Evolutionary conservation across 2,329 filamentous ascomycete species (phyloP), one percentile per base, ranked within the genome.

Genomic region (Scytalidium sp.): DNA sequence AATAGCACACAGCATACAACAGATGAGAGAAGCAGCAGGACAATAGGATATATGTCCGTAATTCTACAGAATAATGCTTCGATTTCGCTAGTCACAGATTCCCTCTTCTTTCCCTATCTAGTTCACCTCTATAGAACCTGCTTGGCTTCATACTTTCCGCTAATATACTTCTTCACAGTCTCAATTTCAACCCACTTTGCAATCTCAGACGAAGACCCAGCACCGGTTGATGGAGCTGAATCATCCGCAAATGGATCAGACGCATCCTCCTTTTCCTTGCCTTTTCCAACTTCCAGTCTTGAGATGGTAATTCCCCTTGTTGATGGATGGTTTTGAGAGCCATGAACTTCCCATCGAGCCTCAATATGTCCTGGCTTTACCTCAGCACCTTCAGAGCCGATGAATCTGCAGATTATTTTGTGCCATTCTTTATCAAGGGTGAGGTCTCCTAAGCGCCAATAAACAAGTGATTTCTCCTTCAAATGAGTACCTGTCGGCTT

Each of bases 391-490:
- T 92, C 86, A 0, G 88, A 89, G 20, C 85, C 78, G 9, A 79
- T 73, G 59, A 99, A 88, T 3, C 91, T 83, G 51, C 90, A 94
- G 6, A 96, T 84, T 50, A 97, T 82, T 70, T 90, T 93, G 61
- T 87, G 79, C 56, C 82, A 71, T 41, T 76, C 75, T 1, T 85
- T 68, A 15, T 78, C 79, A 40, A 87, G 75, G 0, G 83, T 87
- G 15, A 97, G 74, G 54, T 95, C 87, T 42, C 85, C 85, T 1
- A 94, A 70, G 13, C 85, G 83, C 89, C 90, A 95, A 74, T 88
- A 91, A 11, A 94, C 84, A 20, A 90, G 64, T 42, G 85, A 84
- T 61, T 86, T 86, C 41, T 93, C 88, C 60, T 86, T 87, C 19
- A 87, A 75, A 62, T 93, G 91, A 1, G 83, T 90, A n/a, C 89